Conservation (phyloP, 805 yeast genomes). For the Candida jianshihensis region DNA sequence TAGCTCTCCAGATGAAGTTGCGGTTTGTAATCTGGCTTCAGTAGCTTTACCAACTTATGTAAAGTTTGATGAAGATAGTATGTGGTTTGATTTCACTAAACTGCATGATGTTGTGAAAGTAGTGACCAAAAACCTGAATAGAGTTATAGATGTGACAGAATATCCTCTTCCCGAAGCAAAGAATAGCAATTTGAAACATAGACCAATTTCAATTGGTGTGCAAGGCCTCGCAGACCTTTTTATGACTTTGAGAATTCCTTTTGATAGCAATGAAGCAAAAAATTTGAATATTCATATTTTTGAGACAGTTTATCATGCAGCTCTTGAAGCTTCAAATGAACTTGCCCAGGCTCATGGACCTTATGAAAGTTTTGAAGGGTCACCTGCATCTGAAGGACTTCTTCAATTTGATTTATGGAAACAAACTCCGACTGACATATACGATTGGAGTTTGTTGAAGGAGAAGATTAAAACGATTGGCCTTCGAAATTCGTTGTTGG, state of each 20-base stretch:
- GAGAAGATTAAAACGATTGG: slow-evolving; percentile 55
- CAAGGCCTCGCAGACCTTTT: slow-evolving; percentile 93
- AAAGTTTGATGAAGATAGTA: slow-evolving; percentile 34
- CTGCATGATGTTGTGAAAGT: slow-evolving; percentile 76
- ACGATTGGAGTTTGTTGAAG: slow-evolving; percentile 81
- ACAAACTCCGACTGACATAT: slow-evolving; percentile 65
- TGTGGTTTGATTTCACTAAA: slow-evolving; percentile 56
- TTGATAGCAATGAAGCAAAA: slow-evolving; percentile 77
- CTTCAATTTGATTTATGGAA: slow-evolving; percentile 88
- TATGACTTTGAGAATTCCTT: slow-evolving; percentile 73
- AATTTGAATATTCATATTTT: slow-evolving; percentile 76
- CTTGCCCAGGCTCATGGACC: slow-evolving; percentile 63
- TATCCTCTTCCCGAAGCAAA: slow-evolving; percentile 81
- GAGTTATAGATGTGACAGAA: slow-evolving; percentile 73
- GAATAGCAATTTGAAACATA: slow-evolving; percentile 68
- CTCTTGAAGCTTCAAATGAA: slow-evolving; percentile 82
- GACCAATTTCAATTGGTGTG: slow-evolving; percentile 98
- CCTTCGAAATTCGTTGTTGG: slow-evolving; percentile 76
- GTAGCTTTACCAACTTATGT: slow-evolving; percentile 81
- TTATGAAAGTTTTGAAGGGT: slow-evolving; percentile 70
- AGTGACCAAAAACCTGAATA: slow-evolving; percentile 70
- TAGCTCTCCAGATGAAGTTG: slow-evolving; percentile 86
- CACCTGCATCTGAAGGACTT: slow-evolving; percentile 83
- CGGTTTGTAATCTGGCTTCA: slow-evolving; percentile 93
- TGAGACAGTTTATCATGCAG: slow-evolving; percentile 94